phyloP scores from a whole-genome alignment of 2,329 filamentous ascomycete species.

The Ophiostoma tasmaniense region DNA sequence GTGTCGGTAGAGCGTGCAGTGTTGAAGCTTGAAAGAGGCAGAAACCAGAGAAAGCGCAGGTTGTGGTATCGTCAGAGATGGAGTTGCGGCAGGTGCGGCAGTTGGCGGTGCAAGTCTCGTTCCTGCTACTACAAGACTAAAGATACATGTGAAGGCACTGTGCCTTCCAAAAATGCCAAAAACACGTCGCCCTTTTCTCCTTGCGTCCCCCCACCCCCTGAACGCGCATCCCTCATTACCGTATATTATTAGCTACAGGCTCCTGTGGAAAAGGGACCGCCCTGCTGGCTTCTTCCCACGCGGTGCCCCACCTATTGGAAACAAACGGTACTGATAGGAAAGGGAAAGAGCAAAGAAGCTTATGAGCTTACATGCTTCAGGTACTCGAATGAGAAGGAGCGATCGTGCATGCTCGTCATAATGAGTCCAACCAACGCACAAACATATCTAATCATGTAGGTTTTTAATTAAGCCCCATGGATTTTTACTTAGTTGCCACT shows the following conservation, averaged over 20 bases:
- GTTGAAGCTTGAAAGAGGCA: not conserved
- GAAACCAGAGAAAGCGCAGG: not conserved
- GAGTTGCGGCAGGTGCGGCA: not conserved
- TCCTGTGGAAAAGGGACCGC: not conserved
- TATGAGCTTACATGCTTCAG: not conserved
- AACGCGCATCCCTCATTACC: slow-evolving; percentile 14
- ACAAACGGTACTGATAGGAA: not conserved
- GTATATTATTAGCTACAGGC: not conserved
- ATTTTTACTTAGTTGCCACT: too few species aligned
- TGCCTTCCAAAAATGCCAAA: slow-evolving; percentile 14
- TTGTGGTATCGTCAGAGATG: slow-evolving; percentile 2
- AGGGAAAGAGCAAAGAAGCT: not conserved
- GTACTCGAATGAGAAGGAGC: not conserved
- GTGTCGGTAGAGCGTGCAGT: not conserved
- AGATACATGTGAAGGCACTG: not conserved
- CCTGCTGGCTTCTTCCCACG: not conserved
- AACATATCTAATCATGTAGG: too few species aligned
- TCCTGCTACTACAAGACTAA: not conserved
- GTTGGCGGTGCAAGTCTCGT: not conserved
- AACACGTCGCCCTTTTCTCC: slow-evolving; percentile 20
- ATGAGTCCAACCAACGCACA: not conserved
- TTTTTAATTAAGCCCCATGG: too few species aligned
- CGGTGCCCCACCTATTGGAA: not conserved
- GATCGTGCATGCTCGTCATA: not conserved
- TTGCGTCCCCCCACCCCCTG: slow-evolving; percentile 11